Base-by-base conservation (phyloP, 345 rosid species). In the Sisymbrium irio region DNA sequence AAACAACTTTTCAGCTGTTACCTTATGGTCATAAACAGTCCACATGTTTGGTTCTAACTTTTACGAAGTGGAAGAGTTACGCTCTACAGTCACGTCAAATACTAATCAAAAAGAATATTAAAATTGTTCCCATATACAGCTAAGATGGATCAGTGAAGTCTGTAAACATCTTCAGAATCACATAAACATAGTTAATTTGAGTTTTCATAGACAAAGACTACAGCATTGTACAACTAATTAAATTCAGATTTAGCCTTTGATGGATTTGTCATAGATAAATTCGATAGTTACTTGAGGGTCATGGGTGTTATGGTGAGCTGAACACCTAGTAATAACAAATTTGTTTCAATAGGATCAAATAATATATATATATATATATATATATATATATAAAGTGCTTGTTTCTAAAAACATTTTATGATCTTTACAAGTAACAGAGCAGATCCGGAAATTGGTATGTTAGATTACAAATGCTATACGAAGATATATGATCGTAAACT, bases 31-130 rank as follows among this genome's bases (percentile, higher is more conserved):
- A 69, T 42, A 57, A 35, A 30, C 61, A 58, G 18, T 56, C 40
- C 64, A 32, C 42, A 41, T 30, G 47, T 30, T 30, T 55, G 61
- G 61, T 22, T 22, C 25, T 22, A 22, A 22, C 25, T 32, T 39
- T 41, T 42, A 19, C 63, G 32, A 28, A 68, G 7, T 68, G 73
- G 49, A 55, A 32, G 45, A 69, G 57, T 45, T 42, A 15, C 18
- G 49, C 13, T 35, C 15, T 35, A 20, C 17, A 46, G n/a, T 54
- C 37, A 54, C 60, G 59, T 70, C 45, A 18, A n/a, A 33, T 54
- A 47, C 39, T 36, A 35, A 51, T n/a, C 58, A 25, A 20, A 25
- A 44, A 9, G 9, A 28, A 30, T 14, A 30, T 13, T 7, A 28
- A 27, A 55, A 7, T 7, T 55, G 39, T 55, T 10, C 27, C 62